Base-by-base conservation (phyloP, 768 basidiomycete genomes). In the Austroboletus festivus region DNA sequence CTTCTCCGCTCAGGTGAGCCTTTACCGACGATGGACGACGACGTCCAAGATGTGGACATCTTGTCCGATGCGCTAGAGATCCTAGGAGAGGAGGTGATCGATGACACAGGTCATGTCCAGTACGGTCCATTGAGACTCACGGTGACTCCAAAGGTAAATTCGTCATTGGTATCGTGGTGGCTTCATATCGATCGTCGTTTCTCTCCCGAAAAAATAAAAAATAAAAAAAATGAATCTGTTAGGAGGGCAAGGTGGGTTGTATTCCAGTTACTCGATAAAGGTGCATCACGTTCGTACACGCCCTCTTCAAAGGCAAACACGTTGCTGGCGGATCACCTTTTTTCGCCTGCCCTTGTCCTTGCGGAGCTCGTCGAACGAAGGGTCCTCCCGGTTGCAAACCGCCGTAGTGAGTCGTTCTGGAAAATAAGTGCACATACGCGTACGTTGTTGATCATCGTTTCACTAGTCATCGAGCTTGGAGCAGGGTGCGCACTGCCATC, bases 401-500 rank as follows among this genome's bases (percentile, higher is more conserved):
- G 64, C 47, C 73, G 71, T 40, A 74, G 83, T 79, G 43, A 38
- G 69, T 49, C 9, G 10, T 38, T 21, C 18, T 12, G 24, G 38
- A 9, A 21, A 8, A 19, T 24, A 9, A 16, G 13, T 24, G 39
- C 10, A 45, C 18, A 20, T 23, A 7, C 16, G 11, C 20, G 39
- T 16, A 45, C 20, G 44, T 38, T 38, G 7, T 33, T 46, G n/a
- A 52, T 11, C 22, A 34, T 35, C 22, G 20, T 22, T 38, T 22
- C 5, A 40, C 6, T 41, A 86, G 85, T 83, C 1, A 58, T 89
- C n/a, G 87, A 89, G 61, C 76, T 89, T 3, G 85, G 83, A 3
- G 78, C 85, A 8, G 85, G 87, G 6, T 76, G 79, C 38, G 85
- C 79, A 16, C 62, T 90, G 8, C 86, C 85, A 5, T 86, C 83